Evolutionary conservation across 148 eudicot species (phyloP), one percentile per base, ranked within the genome.

Genomic region (Silene conica): DNA sequence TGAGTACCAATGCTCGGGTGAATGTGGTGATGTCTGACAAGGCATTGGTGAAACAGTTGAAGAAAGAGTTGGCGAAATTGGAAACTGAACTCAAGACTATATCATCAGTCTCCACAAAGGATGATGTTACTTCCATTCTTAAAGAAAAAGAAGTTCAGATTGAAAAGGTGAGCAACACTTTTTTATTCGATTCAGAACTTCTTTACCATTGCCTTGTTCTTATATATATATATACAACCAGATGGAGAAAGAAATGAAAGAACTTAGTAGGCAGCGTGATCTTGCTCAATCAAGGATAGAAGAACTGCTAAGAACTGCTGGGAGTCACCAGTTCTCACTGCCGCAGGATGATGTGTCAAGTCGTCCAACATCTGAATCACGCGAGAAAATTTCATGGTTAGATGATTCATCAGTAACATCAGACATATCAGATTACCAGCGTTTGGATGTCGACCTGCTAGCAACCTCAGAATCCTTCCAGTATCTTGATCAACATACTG

Each of bases 21-120:
- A 96, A 96, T 66, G 87, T 96, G 20, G 90, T 96, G 28, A 89
- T 96, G 95, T 92, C 97, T 0, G 99, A 96, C 68, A 96, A 96
- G 83, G 96, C 97, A 19, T 84, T 96, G 73, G 96, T 96, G 41
- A 90, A 90, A 83, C 96, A 87, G 23, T 77, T 95, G 45, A 87
- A 89, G 74, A 88, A 74, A 78, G 97, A 96, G 81, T 73, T 96
- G 80, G 83, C 87, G 1, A 85, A 88, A 76, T 67, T 92, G 76
- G 97, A 92, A 83, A 75, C 74, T 19, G 96, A 96, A 78, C 67
- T 96, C 77, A 85, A 76, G 77, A 85, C 70, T 59, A 79, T 89
- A 71, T 78, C 73, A 5, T 65, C 73, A 18, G 74, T 52, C 62
- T 67, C 91, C 63, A 14, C 75, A 25, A 78, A 81, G 56, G 79